Evolutionary conservation across 202 grass and related monocot genomes (phyloP), one percentile per base, ranked within the genome.

Genomic region (Thinopyrum obtusiflorum): DNA sequence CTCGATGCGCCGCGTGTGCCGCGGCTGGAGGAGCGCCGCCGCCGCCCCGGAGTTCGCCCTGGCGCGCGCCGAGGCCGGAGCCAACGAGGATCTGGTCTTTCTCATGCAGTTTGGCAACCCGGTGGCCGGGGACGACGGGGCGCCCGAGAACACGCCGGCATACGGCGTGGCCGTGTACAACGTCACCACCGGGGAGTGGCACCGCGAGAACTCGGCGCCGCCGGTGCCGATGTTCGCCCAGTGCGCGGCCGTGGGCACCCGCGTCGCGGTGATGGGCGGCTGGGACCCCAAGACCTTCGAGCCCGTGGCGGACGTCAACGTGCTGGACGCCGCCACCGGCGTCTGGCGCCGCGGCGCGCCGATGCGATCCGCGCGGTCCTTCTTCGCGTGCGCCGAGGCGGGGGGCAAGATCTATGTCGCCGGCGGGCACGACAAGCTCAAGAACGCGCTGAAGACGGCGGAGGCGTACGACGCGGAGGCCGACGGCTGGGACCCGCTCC

Each of bases 381-480:
- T 95, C 90, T 95, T 95, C 85, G 93, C 93, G 0, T 93, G 91
- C 87, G 91, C 91, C 13, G 84, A 86, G 65, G 91, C 82, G 0
- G 89, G 84, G 0, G 86, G 83, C 6, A 84, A 65, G 68, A 83
- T 95, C 65, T 95, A 86, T 71, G 93, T 91, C 6, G 93, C 93
- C 0, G 93, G 93, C 0, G 93, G 93, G 0, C 93, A 93, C 80
- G 93, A 95, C 91, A 88, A 84, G 84, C 86, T 87, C 49, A 95
- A 96, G 91, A 96, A 92, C 83, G 93, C 93, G n/a, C 91, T 96
- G 6, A 89, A 88, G 84, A 86, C 87, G 4, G 91, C 89, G 3
- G 93, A 93, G 79, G 84, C 74, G 15, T 95, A 95, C 89, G 87
- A 95, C 51, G 53, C 63, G 0, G 27, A 0, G 2, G 32, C 36